These are phyloP conservation scores for Dictyostelium firmibasis DNA, from an alignment of 78 protist genomes.

Conservation along the genomic window DNA sequence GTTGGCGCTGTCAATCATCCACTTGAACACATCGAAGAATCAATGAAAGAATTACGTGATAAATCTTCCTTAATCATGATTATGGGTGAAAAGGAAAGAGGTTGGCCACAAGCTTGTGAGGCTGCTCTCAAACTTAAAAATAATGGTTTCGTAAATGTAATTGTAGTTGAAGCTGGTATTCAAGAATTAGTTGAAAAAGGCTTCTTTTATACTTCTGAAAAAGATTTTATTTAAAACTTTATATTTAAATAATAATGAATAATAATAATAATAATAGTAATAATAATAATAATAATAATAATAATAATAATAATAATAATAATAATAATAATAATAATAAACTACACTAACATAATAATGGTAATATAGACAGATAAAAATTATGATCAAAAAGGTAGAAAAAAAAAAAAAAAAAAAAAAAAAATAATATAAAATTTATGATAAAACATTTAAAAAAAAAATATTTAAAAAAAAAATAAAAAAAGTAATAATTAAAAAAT, in stretches of 20 bases:
- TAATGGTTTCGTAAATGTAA: slow-evolving; percentile 59
- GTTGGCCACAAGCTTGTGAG: slow-evolving; percentile 59
- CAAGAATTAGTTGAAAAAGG: slow-evolving; percentile 63
- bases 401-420: background rate
- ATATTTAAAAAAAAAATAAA: no score
- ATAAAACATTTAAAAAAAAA: background rate
- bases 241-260: no score
- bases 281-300: background rate
- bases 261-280: background rate
- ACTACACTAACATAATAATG: no score
- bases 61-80: slow-evolving; percentile 14
- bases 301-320: background rate
- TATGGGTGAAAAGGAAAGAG: slow-evolving; percentile 44
- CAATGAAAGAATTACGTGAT: slow-evolving; percentile 4
- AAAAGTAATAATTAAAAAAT: background rate
- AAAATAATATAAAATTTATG: no score
- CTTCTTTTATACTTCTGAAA: slow-evolving; percentile 43
- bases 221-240: background rate
- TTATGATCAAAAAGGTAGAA: background rate
- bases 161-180: slow-evolving; percentile 17
- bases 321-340: no score
- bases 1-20: slow-evolving; percentile 65
- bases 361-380: no score
- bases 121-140: slow-evolving; percentile 27
- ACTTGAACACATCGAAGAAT: slow-evolving; percentile 8